phyloP scores from a whole-genome alignment of 2,329 filamentous ascomycete genomes.

The Diaporthe sp. region DNA sequence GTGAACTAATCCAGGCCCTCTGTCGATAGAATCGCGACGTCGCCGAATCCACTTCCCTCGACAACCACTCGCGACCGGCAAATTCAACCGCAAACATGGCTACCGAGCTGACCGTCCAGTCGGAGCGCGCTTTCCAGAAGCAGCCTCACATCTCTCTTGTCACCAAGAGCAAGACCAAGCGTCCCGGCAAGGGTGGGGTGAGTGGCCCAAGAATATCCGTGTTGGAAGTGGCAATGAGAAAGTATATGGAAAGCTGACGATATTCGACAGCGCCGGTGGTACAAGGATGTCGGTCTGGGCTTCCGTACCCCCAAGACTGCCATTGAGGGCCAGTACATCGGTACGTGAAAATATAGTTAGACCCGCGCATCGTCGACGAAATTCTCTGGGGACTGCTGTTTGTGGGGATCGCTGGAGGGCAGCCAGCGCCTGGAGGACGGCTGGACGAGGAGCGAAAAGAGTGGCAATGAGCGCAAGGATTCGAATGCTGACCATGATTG shows the following conservation, averaged over 20 bases:
- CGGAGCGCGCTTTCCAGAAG: conserved; percentile 99
- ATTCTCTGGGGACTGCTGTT: background rate
- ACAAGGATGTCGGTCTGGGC: conserved; percentile 99
- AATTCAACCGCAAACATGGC: conserved; percentile 79
- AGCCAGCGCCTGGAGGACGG: background rate
- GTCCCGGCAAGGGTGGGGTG: conserved; percentile 91
- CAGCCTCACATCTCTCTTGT: conserved; percentile 99
- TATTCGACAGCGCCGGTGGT: conserved; percentile 67
- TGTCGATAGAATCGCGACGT: conserved; percentile 45
- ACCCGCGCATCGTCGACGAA: background rate
- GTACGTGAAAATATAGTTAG: conserved; percentile 73
- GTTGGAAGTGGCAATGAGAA: background rate
- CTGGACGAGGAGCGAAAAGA: background rate
- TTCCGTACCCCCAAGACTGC: conserved; percentile 99
- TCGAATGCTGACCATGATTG: conserved; percentile 39
- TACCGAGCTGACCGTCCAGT: conserved; percentile 99
- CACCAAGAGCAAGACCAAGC: conserved; percentile 91
- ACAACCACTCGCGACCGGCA: conserved; percentile 57
- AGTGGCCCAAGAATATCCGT: conserved; percentile 65
- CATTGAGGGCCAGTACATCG: conserved; percentile 99
- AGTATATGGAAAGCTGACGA: conserved; percentile 35
- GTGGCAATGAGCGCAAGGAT: background rate
- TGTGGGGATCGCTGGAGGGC: conserved; percentile 20
- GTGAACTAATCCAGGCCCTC: conserved; percentile 49
- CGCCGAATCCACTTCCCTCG: conserved; percentile 44